Evolutionary conservation across 257 asterid genomes (phyloP).

Genomic region (Gentiana straminea): DNA sequence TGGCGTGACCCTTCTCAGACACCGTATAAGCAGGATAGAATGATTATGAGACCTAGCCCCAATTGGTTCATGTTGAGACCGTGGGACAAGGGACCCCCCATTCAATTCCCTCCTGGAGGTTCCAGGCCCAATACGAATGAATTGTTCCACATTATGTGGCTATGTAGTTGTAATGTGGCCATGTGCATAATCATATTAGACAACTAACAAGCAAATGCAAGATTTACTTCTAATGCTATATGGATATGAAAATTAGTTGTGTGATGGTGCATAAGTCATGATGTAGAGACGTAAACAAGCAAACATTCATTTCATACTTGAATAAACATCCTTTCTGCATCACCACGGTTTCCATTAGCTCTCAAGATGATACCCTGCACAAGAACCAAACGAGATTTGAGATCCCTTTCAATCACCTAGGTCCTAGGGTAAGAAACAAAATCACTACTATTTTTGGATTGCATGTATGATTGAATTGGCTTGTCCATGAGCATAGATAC

Average conservation of each 20-base stretch:
- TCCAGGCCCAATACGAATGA: neutral
- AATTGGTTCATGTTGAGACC: too few relatives aligned
- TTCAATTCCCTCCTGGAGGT: neutral
- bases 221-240: neutral
- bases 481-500: too few relatives aligned
- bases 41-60: neutral
- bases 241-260: neutral
- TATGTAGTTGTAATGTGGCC: too few relatives aligned
- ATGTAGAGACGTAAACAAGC: neutral
- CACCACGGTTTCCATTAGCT: slow-evolving; percentile 70
- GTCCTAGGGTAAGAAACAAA: too few relatives aligned
- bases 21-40: neutral
- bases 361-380: slow-evolving; percentile 83
- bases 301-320: slow-evolving; percentile 39
- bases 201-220: neutral
- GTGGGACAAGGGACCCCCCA: too few relatives aligned
- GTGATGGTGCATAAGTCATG: neutral
- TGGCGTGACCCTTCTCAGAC: too few relatives aligned
- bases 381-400: slow-evolving; percentile 5
- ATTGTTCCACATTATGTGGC: neutral
- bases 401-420: neutral
- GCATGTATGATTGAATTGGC: too few relatives aligned
- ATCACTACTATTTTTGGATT: too few relatives aligned
- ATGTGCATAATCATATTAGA: too few relatives aligned
- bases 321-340: slow-evolving; percentile 97